Evolutionary conservation across 2,329 filamentous ascomycete genomes (phyloP).

Genomic region (Penicillium expansum): DNA sequence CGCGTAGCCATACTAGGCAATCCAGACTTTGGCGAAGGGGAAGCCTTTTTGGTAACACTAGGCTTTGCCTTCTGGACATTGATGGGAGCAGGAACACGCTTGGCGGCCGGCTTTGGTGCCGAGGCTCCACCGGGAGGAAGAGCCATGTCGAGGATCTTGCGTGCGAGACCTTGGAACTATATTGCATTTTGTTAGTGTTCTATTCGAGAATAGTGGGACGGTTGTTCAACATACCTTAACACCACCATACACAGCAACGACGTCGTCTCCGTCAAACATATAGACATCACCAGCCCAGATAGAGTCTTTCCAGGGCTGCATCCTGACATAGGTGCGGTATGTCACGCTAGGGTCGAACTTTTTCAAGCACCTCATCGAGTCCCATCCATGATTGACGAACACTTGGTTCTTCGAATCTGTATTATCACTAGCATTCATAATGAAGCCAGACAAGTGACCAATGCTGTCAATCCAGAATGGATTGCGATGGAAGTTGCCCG

Average conservation of each 20-base stretch:
- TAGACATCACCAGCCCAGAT: constrained; percentile 60
- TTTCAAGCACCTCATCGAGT: constrained; percentile 57
- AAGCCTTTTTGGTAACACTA: constrained; percentile 23
- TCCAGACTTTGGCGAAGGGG: constrained; percentile 29
- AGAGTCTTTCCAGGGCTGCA: constrained; percentile 53
- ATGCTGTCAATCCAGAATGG: constrained; percentile 61
- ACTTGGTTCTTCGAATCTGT: constrained; percentile 59
- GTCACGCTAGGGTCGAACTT: constrained; percentile 51
- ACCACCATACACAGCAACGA: constrained; percentile 51
- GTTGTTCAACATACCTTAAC: constrained; percentile 41
- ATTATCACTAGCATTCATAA: constrained; percentile 59
- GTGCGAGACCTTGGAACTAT: constrained; percentile 43
- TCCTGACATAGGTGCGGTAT: constrained; percentile 61
- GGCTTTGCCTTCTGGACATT: constrained; percentile 31
- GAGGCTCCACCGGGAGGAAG: constrained; percentile 37
- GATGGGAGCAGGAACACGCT: constrained; percentile 23
- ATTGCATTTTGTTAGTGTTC: constrained; percentile 11
- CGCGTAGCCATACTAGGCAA: constrained; percentile 33
- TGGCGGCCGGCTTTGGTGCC: constrained; percentile 24
- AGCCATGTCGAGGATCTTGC: constrained; percentile 42
- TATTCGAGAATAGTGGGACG: not conserved
- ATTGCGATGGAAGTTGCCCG: constrained; percentile 57
- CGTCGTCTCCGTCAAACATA: constrained; percentile 58
- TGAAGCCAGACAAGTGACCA: constrained; percentile 58
- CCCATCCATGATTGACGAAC: constrained; percentile 63